Base-by-base conservation (phyloP, 163 green algal genomes). In the Scenedesmus sp. region DNA sequence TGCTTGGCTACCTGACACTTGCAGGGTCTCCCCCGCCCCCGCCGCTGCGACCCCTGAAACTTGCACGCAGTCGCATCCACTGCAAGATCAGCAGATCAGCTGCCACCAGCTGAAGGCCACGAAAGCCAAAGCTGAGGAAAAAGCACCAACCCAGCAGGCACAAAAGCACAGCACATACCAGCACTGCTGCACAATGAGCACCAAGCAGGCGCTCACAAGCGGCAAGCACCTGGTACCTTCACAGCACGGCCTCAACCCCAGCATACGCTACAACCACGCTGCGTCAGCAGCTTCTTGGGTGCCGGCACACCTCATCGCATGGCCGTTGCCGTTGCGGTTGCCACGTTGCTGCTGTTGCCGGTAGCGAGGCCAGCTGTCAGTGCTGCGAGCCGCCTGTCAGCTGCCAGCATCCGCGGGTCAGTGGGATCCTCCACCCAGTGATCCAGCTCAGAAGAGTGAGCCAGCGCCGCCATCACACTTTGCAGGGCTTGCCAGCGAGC, bases 401-500 rank as follows among this genome's bases (percentile, higher is more conserved):
- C 87, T 0, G 87, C 87, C 26, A 91, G 42, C 87, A 91, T 91
- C 3, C 78, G 22, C 2, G 87, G 87, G 43, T 91, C 87, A 24
- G 87, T 91, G 0, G 87, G 87, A 56, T 91, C 87, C 20, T 91
- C 79, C 37, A 82, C 53, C 87, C 87, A 91, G 49, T 91, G 87
- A 43, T 87, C 79, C 56, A 91, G n/a, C 78, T 91, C 87, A 42
- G 59, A 59, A 18, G 78, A 87, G 78, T 91, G 87, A 43, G 83
- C 56, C 53, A 91, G 87, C 24, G 87, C 87, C 0, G 78, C 51
- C 78, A 91, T 91, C 15, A 91, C 87, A 37, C 42, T 80, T 22
- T 91, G 53, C 51, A 91, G 87, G 26, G 87, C 79, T 49, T 91
- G 87, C 87, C 87, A 91, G 42, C 87, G 78, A 2, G 78, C 79